Conservation (phyloP, 1,284 basidiomycete species). For the Sparassis latifolia region DNA sequence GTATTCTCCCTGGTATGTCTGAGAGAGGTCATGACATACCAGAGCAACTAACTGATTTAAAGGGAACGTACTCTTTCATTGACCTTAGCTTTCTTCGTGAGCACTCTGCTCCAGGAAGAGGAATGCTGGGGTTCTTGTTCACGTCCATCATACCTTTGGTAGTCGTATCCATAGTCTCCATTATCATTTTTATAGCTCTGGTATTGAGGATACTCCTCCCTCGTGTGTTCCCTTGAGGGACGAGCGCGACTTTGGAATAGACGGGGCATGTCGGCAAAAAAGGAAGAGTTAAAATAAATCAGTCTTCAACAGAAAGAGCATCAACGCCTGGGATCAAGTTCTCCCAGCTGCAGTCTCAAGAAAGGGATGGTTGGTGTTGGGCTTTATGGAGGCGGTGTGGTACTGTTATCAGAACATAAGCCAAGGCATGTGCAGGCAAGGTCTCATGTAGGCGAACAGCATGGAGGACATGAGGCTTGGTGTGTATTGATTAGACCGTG, state of each 20-base stretch:
- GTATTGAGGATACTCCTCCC: slow-evolving; percentile 14
- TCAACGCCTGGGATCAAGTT: background rate
- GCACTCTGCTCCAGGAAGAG: slow-evolving; percentile 22
- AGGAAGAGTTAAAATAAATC: slow-evolving; percentile 3
- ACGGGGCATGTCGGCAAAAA: slow-evolving; percentile 20
- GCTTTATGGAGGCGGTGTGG: slow-evolving; percentile 6
- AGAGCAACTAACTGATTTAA: background rate
- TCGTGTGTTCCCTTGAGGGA: slow-evolving; percentile 19
- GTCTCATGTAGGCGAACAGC: slow-evolving; percentile 18
- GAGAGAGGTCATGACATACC: background rate
- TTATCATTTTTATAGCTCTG: slow-evolving; percentile 19
- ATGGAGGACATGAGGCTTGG: slow-evolving; percentile 21
- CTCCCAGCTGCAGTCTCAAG: background rate
- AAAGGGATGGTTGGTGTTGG: slow-evolving; percentile 2
- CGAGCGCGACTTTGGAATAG: slow-evolving; percentile 23
- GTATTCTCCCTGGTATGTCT: slow-evolving; percentile 18
- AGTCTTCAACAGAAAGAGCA: slow-evolving; percentile 1
- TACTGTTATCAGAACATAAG: slow-evolving; percentile 6
- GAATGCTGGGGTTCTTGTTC: slow-evolving; percentile 11
- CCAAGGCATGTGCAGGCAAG: slow-evolving; percentile 4
- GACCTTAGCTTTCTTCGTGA: slow-evolving; percentile 15
- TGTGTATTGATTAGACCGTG: slow-evolving; percentile 16
- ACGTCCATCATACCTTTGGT: slow-evolving; percentile 14
- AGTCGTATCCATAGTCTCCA: slow-evolving; percentile 17
- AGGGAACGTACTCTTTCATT: slow-evolving; percentile 15